Percentiles rank a stretch among this genome's conserved stretches.
Evolutionary conservation across 2,329 filamentous ascomycete species (phyloP).

Genomic region (Colletotrichum falcatum): DNA sequence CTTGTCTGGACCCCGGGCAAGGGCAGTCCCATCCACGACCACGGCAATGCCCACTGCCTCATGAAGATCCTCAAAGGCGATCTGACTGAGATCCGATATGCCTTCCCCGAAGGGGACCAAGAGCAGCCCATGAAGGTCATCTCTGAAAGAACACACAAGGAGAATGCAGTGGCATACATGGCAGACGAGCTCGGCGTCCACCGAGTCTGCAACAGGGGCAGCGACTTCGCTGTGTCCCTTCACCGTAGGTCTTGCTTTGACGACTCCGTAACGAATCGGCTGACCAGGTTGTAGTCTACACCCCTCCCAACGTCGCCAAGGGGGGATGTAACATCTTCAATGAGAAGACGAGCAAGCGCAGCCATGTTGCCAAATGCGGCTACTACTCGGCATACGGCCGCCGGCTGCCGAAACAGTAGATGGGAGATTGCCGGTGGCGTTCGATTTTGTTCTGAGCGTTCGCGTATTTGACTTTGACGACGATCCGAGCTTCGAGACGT

Average conservation of each 20-base stretch:
- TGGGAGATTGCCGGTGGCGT: not conserved
- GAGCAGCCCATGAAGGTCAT: constrained; percentile 59
- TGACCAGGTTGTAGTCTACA: constrained; percentile 71
- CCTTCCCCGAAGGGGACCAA: constrained; percentile 68
- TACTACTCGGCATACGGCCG: constrained; percentile 76
- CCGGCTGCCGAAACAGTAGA: constrained; percentile 56
- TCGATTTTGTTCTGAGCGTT: constrained; percentile 20
- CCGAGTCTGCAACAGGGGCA: constrained; percentile 80
- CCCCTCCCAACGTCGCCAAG: constrained; percentile 87
- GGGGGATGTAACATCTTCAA: constrained; percentile 87
- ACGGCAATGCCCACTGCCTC: constrained; percentile 88
- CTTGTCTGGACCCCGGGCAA: constrained; percentile 91
- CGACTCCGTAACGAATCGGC: constrained; percentile 12
- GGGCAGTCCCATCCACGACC: constrained; percentile 87
- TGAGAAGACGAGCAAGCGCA: constrained; percentile 78
- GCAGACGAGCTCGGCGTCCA: constrained; percentile 90
- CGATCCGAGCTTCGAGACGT: constrained; percentile 19
- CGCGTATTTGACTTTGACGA: constrained; percentile 21
- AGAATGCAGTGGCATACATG: constrained; percentile 89
- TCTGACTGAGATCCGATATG: constrained; percentile 85
- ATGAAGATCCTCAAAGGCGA: constrained; percentile 89
- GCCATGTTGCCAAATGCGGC: constrained; percentile 76
- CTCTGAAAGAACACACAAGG: constrained; percentile 74
- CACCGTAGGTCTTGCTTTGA: constrained; percentile 58
- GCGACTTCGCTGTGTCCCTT: constrained; percentile 84